Evolutionary conservation across 805 yeast species (phyloP).

Genomic region (Pichia thaimueangensis): DNA sequence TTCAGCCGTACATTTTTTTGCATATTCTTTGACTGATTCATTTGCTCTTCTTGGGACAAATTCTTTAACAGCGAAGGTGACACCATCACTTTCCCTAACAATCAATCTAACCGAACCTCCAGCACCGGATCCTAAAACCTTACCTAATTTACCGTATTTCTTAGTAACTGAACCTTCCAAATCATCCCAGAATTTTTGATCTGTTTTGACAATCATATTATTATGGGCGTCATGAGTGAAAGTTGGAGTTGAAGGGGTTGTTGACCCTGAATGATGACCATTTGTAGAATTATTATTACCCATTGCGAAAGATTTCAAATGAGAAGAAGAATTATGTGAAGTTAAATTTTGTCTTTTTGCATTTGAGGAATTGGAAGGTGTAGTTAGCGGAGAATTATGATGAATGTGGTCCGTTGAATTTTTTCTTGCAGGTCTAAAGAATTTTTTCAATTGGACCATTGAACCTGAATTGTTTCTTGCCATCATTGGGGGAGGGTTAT

Average conservation of each 20-base stretch:
- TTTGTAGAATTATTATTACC: neutral
- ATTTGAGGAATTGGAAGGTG: slow-evolving; percentile 6
- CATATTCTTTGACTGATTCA: slow-evolving; percentile 69
- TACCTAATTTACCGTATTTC: slow-evolving; percentile 70
- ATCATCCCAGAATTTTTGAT: slow-evolving; percentile 37
- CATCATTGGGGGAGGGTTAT: slow-evolving; percentile 10
- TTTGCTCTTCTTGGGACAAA: slow-evolving; percentile 66
- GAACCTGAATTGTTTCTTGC: slow-evolving; percentile 25
- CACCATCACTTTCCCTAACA: slow-evolving; percentile 60
- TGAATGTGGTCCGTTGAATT: slow-evolving; percentile 16
- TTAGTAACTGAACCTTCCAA: slow-evolving; percentile 47
- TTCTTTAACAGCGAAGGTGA: slow-evolving; percentile 78
- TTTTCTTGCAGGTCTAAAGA: slow-evolving; percentile 52
- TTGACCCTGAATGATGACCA: neutral
- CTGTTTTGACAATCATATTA: slow-evolving; percentile 35
- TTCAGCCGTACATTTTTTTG: slow-evolving; percentile 85
- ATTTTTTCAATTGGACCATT: slow-evolving; percentile 67
- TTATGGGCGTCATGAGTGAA: slow-evolving; percentile 35
- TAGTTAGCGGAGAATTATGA: slow-evolving; percentile 3
- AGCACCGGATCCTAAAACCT: slow-evolving; percentile 77
- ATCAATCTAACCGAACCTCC: slow-evolving; percentile 80
- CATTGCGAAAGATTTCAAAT: slow-evolving; percentile 1
- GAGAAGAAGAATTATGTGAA: slow-evolving; percentile 15
- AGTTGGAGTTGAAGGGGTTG: slow-evolving; percentile 26
- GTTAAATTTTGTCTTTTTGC: too few relatives aligned